A percentile compares a stretch with the other conserved stretches of the same genome.
These are phyloP conservation scores for Arachis hypogaea DNA, from an alignment of 306 rosid genomes.

Conservation along the genomic window DNA sequence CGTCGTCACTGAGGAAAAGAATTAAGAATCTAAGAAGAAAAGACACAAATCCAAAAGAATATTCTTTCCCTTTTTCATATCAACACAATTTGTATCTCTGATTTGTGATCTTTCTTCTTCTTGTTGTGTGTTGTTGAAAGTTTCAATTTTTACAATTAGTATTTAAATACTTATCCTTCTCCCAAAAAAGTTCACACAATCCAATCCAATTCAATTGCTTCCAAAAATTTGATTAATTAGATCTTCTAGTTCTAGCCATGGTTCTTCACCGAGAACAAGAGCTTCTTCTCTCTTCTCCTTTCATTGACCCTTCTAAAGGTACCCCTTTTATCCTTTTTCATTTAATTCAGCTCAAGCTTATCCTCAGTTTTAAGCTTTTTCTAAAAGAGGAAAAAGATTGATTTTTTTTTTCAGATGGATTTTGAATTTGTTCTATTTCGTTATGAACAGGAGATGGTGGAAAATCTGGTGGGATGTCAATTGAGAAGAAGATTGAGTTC, in stretches of 20 bases:
- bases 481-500: slow-evolving; percentile 82
- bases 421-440: neutral
- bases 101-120: neutral
- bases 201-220: neutral
- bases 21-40: neutral
- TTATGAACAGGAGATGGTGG: slow-evolving; percentile 48
- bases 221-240: neutral
- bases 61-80: slow-evolving; percentile 17
- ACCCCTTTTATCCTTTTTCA: neutral
- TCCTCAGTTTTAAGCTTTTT: neutral
- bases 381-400: neutral
- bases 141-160: neutral
- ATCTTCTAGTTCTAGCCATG: slow-evolving; percentile 34
- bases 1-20: no score
- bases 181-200: neutral
- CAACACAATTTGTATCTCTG: neutral
- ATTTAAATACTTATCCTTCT: no score
- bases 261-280: slow-evolving; percentile 50
- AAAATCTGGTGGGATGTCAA: neutral
- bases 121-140: neutral
- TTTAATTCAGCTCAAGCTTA: neutral
- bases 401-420: neutral
- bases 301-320: slow-evolving; percentile 38
- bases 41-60: slow-evolving; percentile 18
- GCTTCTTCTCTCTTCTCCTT: slow-evolving; percentile 36